Conservation (phyloP, 345 rosid genomes). For the Citrus mangshanensis region DNA sequence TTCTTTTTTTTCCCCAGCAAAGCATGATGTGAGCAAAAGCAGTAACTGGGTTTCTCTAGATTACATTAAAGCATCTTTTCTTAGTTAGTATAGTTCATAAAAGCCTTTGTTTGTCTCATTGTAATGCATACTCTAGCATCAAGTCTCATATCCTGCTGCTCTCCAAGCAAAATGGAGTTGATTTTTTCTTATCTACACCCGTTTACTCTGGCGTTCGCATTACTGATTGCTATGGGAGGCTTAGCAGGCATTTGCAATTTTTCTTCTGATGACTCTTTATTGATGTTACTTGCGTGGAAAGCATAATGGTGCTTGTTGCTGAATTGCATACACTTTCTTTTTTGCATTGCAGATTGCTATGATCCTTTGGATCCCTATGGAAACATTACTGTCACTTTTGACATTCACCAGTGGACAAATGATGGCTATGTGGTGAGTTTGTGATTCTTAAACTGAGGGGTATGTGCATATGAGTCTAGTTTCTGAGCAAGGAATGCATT, state of each 20-base stretch:
- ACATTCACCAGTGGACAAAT: constrained; percentile 29
- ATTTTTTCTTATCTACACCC: background rate
- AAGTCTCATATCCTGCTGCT: background rate
- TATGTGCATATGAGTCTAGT: background rate
- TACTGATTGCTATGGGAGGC: constrained; percentile 21
- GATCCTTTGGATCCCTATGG: constrained; percentile 67
- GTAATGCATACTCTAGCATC: background rate
- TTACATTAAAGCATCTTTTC: background rate
- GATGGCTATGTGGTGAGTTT: constrained; percentile 56
- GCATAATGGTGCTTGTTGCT: background rate
- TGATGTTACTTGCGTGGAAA: background rate
- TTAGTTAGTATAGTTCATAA: constrained; percentile 1
- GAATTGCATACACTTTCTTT: background rate
- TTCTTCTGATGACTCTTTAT: background rate
- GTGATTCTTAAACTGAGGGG: background rate
- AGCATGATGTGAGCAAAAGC: background rate
- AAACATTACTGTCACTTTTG: constrained; percentile 47
- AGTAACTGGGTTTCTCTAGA: background rate
- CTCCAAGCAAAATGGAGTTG: constrained; percentile 15
- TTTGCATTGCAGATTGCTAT: constrained; percentile 47
- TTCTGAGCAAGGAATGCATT: background rate
- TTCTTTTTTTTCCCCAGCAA: background rate
- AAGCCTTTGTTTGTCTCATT: constrained; percentile 1
- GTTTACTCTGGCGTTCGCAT: constrained; percentile 8
- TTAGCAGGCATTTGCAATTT: constrained; percentile 33